Conservation (phyloP, 2,329 filamentous ascomycete species). For the Botrytis deweyae region DNA sequence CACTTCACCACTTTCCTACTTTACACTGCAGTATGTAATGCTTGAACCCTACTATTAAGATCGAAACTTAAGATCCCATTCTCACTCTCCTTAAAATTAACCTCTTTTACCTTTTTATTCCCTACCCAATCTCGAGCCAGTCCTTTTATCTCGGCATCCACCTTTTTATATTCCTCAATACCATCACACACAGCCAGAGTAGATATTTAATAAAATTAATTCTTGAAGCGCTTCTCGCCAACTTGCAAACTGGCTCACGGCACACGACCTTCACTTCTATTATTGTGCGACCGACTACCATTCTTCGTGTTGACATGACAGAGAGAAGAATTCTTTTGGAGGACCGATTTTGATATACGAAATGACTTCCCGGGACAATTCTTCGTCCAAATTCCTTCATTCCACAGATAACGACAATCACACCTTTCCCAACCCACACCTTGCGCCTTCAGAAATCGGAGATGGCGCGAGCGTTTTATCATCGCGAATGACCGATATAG, state of each 20-base stretch:
- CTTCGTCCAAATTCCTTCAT: conserved; percentile 22
- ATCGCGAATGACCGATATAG: conserved; percentile 55
- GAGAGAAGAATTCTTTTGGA: not conserved
- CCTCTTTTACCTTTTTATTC: not conserved
- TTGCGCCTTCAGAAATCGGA: conserved; percentile 37
- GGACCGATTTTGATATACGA: not conserved
- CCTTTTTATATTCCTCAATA: not conserved
- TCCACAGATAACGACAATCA: conserved; percentile 27
- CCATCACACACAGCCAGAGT: no score
- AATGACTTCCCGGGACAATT: conserved; percentile 34
- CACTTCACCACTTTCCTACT: not conserved
- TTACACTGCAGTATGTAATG: conserved; percentile 17
- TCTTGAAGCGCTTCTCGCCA: not conserved
- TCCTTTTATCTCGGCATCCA: not conserved
- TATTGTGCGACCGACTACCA: not conserved
- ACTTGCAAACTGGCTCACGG: not conserved
- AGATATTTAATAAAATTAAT: conserved; percentile 6
- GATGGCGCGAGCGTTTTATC: conserved; percentile 52
- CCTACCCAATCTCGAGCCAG: not conserved
- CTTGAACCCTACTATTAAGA: conserved; percentile 17
- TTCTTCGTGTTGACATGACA: conserved; percentile 1
- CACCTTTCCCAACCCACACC: conserved; percentile 28
- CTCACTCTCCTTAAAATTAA: conserved; percentile 17
- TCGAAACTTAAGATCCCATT: conserved; percentile 4
- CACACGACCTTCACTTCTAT: not conserved